These are phyloP conservation scores for Salinomyces thailandicus DNA, from an alignment of 2,329 filamentous ascomycete genomes.

Conservation along the genomic window DNA sequence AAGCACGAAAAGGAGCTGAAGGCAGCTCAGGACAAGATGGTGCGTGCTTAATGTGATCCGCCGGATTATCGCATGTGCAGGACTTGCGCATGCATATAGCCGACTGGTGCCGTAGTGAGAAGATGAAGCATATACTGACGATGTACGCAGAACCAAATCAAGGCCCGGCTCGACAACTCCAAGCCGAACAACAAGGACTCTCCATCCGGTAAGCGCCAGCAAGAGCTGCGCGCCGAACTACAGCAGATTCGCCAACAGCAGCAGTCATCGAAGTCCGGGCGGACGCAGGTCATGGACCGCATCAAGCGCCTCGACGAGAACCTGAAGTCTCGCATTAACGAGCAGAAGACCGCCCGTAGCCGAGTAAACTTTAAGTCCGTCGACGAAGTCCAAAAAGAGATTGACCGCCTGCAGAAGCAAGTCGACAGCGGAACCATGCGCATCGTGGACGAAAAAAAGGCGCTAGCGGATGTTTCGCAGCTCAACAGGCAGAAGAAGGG, in stretches of 20 bases:
- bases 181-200: constrained; percentile 73
- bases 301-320: constrained; percentile 87
- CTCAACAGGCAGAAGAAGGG: constrained; percentile 84
- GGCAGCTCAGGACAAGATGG: constrained; percentile 55
- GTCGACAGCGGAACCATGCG: constrained; percentile 88
- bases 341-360: constrained; percentile 76
- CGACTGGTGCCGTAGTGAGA: neutral
- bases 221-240: constrained; percentile 73
- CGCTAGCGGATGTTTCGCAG: constrained; percentile 68
- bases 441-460: constrained; percentile 95
- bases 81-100: neutral
- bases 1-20: constrained; percentile 81
- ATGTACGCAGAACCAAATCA: constrained; percentile 61
- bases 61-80: neutral
- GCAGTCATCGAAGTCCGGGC: constrained; percentile 72
- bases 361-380: constrained; percentile 76
- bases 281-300: constrained; percentile 70
- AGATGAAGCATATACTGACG: constrained; percentile 8
- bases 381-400: constrained; percentile 79
- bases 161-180: constrained; percentile 76
- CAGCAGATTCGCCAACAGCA: constrained; percentile 80
- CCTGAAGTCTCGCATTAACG: constrained; percentile 70
- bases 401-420: constrained; percentile 68
- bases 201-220: constrained; percentile 68
- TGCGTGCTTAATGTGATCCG: constrained; percentile 13